A percentile compares a stretch with the other conserved stretches of the same genome.
Evolutionary conservation across 2,329 filamentous ascomycete genomes (phyloP).

Genomic region (Nigrospora oryzae): DNA sequence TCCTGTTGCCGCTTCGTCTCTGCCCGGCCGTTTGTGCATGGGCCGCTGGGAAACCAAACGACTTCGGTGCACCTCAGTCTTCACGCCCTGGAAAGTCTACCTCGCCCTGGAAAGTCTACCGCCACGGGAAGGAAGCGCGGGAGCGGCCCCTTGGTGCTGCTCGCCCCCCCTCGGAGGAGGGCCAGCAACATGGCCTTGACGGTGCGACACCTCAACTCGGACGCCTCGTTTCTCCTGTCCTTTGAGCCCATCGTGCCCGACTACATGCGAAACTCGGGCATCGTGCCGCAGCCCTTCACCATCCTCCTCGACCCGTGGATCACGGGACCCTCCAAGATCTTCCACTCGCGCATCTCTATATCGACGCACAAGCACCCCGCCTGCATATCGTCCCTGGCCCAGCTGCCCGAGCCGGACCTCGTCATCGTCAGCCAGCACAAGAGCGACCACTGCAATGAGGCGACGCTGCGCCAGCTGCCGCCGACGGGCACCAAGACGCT

Average conservation of each 20-base stretch:
- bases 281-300: slow-evolving; percentile 45
- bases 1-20: too few relatives aligned
- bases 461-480: slow-evolving; percentile 57
- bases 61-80: too few relatives aligned
- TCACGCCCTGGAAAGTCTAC: too few relatives aligned
- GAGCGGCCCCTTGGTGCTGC: too few relatives aligned
- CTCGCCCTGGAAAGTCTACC: too few relatives aligned
- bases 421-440: slow-evolving; percentile 37
- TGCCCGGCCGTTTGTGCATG: too few relatives aligned
- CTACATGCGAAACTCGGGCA: slow-evolving; percentile 16
- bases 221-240: slow-evolving; percentile 56
- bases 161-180: too few relatives aligned
- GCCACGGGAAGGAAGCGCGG: too few relatives aligned
- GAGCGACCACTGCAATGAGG: slow-evolving; percentile 63
- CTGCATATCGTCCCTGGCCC: slow-evolving; percentile 43
- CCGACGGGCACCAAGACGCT: slow-evolving; percentile 41
- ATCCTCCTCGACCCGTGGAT: slow-evolving; percentile 69
- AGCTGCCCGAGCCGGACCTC: slow-evolving; percentile 33
- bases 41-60: too few relatives aligned
- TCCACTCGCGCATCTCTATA: slow-evolving; percentile 52
- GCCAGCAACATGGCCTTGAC: slow-evolving; percentile 47
- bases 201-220: slow-evolving; percentile 55
- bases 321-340: slow-evolving; percentile 48
- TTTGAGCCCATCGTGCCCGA: slow-evolving; percentile 46
- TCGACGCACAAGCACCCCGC: slow-evolving; percentile 45